Conservation (phyloP, 2,329 filamentous ascomycete genomes). For the Trichoderma breve region DNA sequence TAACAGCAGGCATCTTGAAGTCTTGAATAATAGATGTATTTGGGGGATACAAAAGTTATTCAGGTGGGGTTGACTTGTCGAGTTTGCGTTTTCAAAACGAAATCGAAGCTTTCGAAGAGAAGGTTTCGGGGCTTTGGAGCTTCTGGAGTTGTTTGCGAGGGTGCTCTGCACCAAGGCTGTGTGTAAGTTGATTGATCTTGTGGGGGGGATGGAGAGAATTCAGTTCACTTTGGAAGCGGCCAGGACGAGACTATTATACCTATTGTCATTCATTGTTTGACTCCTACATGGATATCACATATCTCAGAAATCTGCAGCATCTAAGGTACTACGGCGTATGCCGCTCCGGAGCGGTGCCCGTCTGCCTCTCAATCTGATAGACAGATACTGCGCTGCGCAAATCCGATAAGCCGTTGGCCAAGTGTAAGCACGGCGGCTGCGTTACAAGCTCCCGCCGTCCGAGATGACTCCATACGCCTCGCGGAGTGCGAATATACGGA, state of each 20-base stretch:
- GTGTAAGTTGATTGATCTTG: conserved; percentile 1
- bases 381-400: not conserved
- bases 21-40: not conserved
- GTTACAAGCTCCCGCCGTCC: not conserved
- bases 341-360: not conserved
- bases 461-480: not conserved
- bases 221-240: not conserved
- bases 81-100: not conserved
- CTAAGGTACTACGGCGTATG: not conserved
- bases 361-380: not conserved
- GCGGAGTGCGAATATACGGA: not conserved
- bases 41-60: not conserved
- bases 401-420: not conserved
- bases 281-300: not conserved
- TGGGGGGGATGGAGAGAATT: not conserved
- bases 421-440: not conserved
- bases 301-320: not conserved
- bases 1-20: not conserved
- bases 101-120: not conserved
- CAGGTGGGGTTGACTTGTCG: not conserved
- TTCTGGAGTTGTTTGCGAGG: not conserved
- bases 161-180: conserved; percentile 2
- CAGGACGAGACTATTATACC: not conserved
- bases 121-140: not conserved
- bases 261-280: not conserved